Percentiles rank a stretch among this genome's conserved stretches.
Conservation (phyloP, 2,329 filamentous ascomycete genomes). For the Grosmannia serpens region DNA sequence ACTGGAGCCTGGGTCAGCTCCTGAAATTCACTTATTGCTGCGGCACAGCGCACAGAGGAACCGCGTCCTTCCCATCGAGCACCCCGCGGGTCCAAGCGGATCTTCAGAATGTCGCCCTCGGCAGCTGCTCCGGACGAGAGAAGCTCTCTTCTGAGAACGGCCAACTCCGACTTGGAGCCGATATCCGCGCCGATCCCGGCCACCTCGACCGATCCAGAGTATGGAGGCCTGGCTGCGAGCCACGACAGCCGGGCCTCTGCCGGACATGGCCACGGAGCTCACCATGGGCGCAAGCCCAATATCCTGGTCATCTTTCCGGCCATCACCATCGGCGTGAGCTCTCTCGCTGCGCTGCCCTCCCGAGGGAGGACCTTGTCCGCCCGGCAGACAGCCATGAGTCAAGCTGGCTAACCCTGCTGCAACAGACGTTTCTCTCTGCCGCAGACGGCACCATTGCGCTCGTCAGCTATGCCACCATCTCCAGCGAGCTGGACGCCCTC, state of each 20-base stretch:
- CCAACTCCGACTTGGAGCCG: background rate
- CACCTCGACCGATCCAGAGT: background rate
- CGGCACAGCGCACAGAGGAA: background rate
- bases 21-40: too few species aligned
- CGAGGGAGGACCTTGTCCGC: background rate
- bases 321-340: background rate
- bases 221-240: background rate
- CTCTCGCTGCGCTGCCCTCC: background rate
- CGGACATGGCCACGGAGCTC: background rate
- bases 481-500: constrained; percentile 61
- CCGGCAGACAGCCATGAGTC: background rate
- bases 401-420: background rate
- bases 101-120: background rate
- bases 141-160: background rate
- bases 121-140: background rate
- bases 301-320: background rate
- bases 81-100: background rate
- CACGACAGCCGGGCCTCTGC: background rate
- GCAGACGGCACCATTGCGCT: constrained; percentile 69
- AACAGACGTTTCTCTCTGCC: constrained; percentile 57
- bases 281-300: background rate
- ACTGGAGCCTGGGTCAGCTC: too few species aligned
- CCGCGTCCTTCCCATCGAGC: background rate
- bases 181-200: background rate
- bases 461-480: constrained; percentile 67